Percentiles rank a stretch among this genome's conserved stretches.
Conservation (phyloP, 2,329 filamentous ascomycete genomes). For the Penicillium brevicompactum region DNA sequence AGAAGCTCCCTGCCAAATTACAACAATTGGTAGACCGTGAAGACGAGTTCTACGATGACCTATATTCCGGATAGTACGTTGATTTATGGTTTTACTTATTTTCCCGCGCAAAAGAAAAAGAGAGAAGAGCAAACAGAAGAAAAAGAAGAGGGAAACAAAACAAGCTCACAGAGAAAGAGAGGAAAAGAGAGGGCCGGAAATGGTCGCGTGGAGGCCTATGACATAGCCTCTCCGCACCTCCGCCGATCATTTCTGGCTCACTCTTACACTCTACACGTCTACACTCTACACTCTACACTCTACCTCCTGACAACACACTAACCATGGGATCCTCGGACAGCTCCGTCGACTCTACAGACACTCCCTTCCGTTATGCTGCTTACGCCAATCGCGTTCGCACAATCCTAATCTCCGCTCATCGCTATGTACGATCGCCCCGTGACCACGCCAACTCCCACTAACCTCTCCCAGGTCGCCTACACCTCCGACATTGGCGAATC, state of each 20-base stretch:
- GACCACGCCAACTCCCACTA: not conserved
- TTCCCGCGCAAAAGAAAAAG: not conserved
- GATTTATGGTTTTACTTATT: not conserved
- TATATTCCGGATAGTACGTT: conserved; percentile 77
- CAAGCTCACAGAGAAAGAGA: not conserved
- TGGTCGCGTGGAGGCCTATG: conserved; percentile 1
- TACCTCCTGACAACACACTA: conserved; percentile 1
- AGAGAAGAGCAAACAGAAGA: not conserved
- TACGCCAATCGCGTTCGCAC: conserved; percentile 86
- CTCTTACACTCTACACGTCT: no score
- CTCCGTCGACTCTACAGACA: conserved; percentile 78
- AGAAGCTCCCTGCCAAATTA: conserved; percentile 56
- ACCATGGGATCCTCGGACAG: conserved; percentile 44
- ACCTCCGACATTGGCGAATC: conserved; percentile 96
- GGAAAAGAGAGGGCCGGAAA: not conserved
- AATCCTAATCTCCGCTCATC: conserved; percentile 84
- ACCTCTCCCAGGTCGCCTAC: conserved; percentile 66
- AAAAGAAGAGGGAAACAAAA: not conserved
- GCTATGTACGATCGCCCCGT: conserved; percentile 60
- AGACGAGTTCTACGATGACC: conserved; percentile 73
- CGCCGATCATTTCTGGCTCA: not conserved
- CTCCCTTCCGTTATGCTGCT: conserved; percentile 84
- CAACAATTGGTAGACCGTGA: conserved; percentile 62
- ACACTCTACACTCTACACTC: not conserved
- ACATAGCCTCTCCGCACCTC: conserved; percentile 8